A percentile compares a stretch with the other conserved stretches of the same genome.
These are phyloP conservation scores for Kurtzmaniella fragi DNA, from an alignment of 805 yeast species.

Conservation along the genomic window DNA sequence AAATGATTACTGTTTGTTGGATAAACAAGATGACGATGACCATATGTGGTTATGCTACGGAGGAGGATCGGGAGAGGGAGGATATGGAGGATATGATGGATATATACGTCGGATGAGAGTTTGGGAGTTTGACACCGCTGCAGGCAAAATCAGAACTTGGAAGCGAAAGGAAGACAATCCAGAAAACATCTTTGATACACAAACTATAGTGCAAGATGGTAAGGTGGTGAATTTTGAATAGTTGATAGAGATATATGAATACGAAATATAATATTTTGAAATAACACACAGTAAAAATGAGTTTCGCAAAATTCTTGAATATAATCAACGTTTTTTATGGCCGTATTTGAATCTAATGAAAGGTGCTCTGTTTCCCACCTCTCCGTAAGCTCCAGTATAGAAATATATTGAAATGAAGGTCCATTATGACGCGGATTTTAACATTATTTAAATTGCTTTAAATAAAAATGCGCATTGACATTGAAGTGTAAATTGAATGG, in stretches of 20 bases:
- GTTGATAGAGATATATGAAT: neutral
- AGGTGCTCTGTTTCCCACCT: no score
- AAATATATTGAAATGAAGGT: no score
- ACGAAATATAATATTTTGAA: no score
- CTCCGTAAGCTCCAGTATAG: no score
- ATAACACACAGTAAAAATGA: no score
- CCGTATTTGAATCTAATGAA: no score
- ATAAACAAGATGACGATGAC: slow-evolving; percentile 34
- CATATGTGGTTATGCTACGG: slow-evolving; percentile 87
- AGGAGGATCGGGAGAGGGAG: slow-evolving; percentile 93
- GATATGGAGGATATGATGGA: slow-evolving; percentile 91
- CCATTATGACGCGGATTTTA: no score
- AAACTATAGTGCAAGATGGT: slow-evolving; percentile 45
- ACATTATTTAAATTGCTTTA: no score
- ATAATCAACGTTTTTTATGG: no score
- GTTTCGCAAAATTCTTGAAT: no score
- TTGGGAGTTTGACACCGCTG: slow-evolving; percentile 56
- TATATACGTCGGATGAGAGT: slow-evolving; percentile 74
- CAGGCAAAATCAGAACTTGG: slow-evolving; percentile 57
- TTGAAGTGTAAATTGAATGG: no score
- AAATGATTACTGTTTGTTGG: slow-evolving; percentile 80
- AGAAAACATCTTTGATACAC: slow-evolving; percentile 42
- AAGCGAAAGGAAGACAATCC: slow-evolving; percentile 64
- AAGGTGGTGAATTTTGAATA: slow-evolving; percentile 20
- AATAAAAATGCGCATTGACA: no score